phyloP scores from a whole-genome alignment of 148 eudicot genomes.

The Fallopia convolvulus region DNA sequence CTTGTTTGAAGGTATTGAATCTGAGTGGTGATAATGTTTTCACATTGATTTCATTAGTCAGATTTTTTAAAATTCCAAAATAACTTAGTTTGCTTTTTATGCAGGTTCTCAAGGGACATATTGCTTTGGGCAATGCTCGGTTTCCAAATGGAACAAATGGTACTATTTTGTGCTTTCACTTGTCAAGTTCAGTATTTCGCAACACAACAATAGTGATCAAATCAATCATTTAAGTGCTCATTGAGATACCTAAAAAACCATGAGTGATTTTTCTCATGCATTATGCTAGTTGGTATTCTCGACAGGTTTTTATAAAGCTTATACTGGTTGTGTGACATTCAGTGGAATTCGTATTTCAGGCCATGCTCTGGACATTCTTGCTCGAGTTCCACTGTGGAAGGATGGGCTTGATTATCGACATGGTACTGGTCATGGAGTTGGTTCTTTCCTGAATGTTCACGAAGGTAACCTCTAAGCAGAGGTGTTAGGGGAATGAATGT shows the following conservation, averaged over 20 bases:
- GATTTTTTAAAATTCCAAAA: not conserved
- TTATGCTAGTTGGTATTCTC: not conserved
- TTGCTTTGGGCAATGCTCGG: slow-evolving; percentile 73
- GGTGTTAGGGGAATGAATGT: not conserved
- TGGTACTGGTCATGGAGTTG: slow-evolving; percentile 97
- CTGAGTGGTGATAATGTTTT: not conserved
- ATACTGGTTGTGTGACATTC: not conserved
- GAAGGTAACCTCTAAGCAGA: slow-evolving; percentile 67
- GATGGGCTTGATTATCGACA: slow-evolving; percentile 95
- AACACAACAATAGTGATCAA: not conserved
- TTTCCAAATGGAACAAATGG: slow-evolving; percentile 95
- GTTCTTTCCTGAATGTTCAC: slow-evolving; percentile 85
- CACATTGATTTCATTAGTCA: not conserved
- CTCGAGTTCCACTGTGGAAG: slow-evolving; percentile 90
- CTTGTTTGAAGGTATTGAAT: not conserved
- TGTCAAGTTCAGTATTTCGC: slow-evolving; percentile 2
- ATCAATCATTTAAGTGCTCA: not conserved
- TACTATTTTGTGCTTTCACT: slow-evolving; percentile 19
- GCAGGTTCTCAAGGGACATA: slow-evolving; percentile 95
- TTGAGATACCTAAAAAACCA: not conserved
- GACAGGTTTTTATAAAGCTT: not conserved
- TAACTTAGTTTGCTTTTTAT: slow-evolving; percentile 5
- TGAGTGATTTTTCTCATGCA: not conserved
- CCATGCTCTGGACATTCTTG: slow-evolving; percentile 77
- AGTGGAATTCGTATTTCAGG: slow-evolving; percentile 31